Base-by-base conservation (phyloP, 2,329 filamentous ascomycete species). In the Fusarium hostae region DNA sequence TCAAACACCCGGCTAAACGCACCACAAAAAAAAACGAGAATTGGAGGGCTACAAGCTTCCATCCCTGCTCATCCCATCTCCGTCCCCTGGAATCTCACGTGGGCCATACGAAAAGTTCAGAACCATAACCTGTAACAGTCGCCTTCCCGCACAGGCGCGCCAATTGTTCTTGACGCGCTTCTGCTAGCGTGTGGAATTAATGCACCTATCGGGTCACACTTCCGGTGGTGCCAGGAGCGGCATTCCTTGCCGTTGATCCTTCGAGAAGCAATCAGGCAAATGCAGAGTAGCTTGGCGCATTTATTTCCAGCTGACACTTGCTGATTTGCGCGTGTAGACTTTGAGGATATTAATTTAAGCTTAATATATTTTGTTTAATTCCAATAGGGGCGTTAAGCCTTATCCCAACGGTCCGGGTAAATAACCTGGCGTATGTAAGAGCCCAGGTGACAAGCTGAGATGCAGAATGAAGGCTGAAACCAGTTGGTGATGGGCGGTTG, bases 161-260 rank as follows among this genome's bases (percentile, higher is more conserved):
- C 64, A 67, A 67, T 67, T 48, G 16, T 48, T 26, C 20, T 22
- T 9, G 32, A 32, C 39, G 26, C 40, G 35, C 45, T 43, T 34
- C 12, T 37, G 43, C 30, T 60, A 47, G 54, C 43, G 24, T 13
- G 22, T 24, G 15, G 3, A 67, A 35, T 67, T 54, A 67, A 43
- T 54, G 64, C 64, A 67, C 64, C 64, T 61, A 67, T 67, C 64
- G 63, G 64, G 63, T 66, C 12, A 9, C 16, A 2, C 18, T 24
- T n/a, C 40, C 62, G 59, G 20, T 13, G 41, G 34, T 28, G 45
- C 48, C 45, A 16, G 26, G n/a, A 50, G n/a, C 55, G 64, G 64
- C 35, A 43, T 41, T 54, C 64, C 64, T 67, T 67, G 55, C 63
- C 63, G 64, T 43, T 67, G 63, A 67, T 67, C 64, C 64, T 61